Evolutionary conservation across 2,329 filamentous ascomycete genomes (phyloP), one percentile per base, ranked within the genome.

Genomic region (Arthrobotrys entomopaga): DNA sequence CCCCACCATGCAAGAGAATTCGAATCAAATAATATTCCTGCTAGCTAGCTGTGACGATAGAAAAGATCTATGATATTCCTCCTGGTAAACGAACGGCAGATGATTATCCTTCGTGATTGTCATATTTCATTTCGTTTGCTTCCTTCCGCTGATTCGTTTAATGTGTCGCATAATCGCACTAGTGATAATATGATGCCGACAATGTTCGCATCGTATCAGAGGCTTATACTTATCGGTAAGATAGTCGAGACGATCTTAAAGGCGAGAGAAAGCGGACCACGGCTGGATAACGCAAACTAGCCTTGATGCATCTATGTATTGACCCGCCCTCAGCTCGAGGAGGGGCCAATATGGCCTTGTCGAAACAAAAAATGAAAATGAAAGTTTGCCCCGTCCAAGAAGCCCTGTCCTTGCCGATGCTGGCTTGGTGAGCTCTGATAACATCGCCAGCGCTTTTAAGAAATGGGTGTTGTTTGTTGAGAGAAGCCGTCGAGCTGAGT

Each of bases 81-180:
- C 26, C n/a, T 34, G 20, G 19, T 56, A 11, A 19, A 58, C 15
- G 13, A 52, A 56, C 50, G 38, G 38, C 7, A 15, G n/a, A 56
- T 16, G 61, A 42, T 34, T 20, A 57, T 42, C 20, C 63, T 54
- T 57, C 50, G 46, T 73, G 69, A 73, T 73, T 56, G 69, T 65
- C 69, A 66, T 57, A 60, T 56, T 60, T 73, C 61, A 73, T 73
- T 73, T 73, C 69, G 69, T 73, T 52, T 57, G 59, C 56, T 54
- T 56, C 38, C 29, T 52, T 42, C 61, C 52, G 53, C 15, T 73
- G 61, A 66, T 66, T 66, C 61, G 61, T 49, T 49, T 56, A 22
- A 49, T 29, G 10, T 34, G 16, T 24, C 22, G 52, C 53, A 50
- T 34, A 42, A 66, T 57, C 42, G 26, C 50, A 57, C 60, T 66